A percentile compares a stretch with the other conserved stretches of the same genome.
Conservation (phyloP, 805 yeast species). For the Lipomyces orientalis region DNA sequence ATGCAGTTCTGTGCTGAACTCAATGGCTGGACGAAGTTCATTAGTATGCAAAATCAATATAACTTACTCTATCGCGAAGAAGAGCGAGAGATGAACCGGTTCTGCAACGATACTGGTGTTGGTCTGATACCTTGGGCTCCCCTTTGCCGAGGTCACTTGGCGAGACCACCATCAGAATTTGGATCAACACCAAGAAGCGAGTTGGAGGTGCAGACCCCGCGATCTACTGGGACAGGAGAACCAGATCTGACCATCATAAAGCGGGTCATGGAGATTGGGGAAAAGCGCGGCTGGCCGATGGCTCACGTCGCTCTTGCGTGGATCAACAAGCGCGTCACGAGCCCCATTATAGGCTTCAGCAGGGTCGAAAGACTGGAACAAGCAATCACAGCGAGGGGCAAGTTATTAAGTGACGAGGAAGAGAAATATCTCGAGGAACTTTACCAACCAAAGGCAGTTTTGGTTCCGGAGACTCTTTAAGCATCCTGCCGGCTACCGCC, state of each 20-base stretch:
- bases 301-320: conserved; percentile 60
- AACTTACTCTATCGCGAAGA: conserved; percentile 64
- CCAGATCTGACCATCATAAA: conserved; percentile 44
- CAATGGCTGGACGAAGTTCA: conserved; percentile 61
- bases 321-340: conserved; percentile 56
- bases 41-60: conserved; percentile 62
- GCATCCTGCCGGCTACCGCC: too few relatives aligned
- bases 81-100: conserved; percentile 64
- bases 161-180: conserved; percentile 50
- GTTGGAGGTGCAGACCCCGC: too few relatives aligned
- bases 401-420: conserved; percentile 49
- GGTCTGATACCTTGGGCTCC: conserved; percentile 63
- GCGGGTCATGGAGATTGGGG: conserved; percentile 57
- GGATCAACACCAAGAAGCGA: too few relatives aligned
- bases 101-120: conserved; percentile 56
- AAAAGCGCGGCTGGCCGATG: conserved; percentile 56
- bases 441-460: conserved; percentile 37
- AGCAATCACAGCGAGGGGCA: conserved; percentile 51
- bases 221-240: too few relatives aligned
- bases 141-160: conserved; percentile 50
- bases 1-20: conserved; percentile 62
- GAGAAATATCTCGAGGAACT: conserved; percentile 44
- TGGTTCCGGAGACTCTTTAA: conserved; percentile 13
- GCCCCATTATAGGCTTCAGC: conserved; percentile 62
- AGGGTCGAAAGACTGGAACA: conserved; percentile 58